Base-by-base conservation (phyloP, 352 stramenopile species). In the Phytophthora litchii region DNA sequence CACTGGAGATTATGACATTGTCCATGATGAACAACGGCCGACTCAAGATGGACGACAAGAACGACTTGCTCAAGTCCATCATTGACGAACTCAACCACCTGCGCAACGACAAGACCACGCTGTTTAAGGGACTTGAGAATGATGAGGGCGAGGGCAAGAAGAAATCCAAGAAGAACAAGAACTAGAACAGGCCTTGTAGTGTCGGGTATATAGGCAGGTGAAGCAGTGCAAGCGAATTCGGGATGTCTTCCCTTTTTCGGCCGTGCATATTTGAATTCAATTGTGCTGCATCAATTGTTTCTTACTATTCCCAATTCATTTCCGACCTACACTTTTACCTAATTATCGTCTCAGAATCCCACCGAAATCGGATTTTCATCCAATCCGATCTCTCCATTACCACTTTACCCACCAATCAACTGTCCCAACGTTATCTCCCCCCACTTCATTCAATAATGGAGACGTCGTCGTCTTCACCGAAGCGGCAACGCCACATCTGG, bases 11-110 rank as follows among this genome's bases (percentile, higher is more conserved):
- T 69, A 95, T 95, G 86, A 93, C 94, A 78, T 74, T 92, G 34
- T 91, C 86, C 51, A 76, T 95, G 60, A 72, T 92, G 55, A 95
- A 95, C 76, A 95, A 95, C 63, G 86, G 86, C 38, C 86, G 83
- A 54, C 86, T 95, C 53, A 79, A 74, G 44, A 92, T 95, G 83
- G 86, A 91, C 60, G 86, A 94, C 78, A 95, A 95, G 81, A 84
- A 95, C 62, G 77, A 95, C 62, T 83, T 95, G 74, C 70, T 95
- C 43, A 77, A 71, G 54, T 83, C 78, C 29, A 69, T 95, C 16
- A 74, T 95, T 14, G 85, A 95, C 60, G 86, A 95, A 61, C 67
- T 95, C 17, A 63, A 91, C 55, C 76, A 91, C 65, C 54, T 94
- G 52, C 83, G 83, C 63, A 89, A 88, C 53, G 86, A 95, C 72